Percentiles rank a stretch among this genome's conserved stretches.
Conservation (phyloP, 108 stramenopile genomes). For the Aurantiochytrium sp. region DNA sequence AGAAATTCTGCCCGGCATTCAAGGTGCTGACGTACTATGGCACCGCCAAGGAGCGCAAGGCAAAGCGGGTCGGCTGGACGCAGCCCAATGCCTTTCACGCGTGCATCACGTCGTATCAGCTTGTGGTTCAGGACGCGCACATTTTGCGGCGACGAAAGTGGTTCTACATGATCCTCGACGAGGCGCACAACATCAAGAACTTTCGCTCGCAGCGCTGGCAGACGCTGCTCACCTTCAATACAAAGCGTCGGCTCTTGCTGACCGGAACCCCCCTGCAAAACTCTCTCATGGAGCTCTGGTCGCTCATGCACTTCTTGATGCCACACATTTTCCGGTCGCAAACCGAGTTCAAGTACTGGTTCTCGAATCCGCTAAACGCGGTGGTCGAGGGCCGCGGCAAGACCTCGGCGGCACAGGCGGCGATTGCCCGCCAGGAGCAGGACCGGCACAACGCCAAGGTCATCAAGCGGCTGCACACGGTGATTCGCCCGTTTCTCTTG, state of each 20-base stretch:
- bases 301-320: constrained; percentile 70
- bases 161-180: constrained; percentile 96
- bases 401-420: neutral
- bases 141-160: constrained; percentile 88
- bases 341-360: constrained; percentile 98
- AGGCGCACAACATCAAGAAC: constrained; percentile 99
- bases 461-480: constrained; percentile 80
- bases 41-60: constrained; percentile 79
- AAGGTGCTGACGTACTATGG: constrained; percentile 95
- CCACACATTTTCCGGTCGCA: constrained; percentile 70
- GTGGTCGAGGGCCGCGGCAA: constrained; percentile 75
- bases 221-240: constrained; percentile 92
- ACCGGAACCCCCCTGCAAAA: constrained; percentile 85
- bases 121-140: constrained; percentile 90
- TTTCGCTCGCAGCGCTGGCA: constrained; percentile 97
- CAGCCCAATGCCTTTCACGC: constrained; percentile 78
- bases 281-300: constrained; percentile 66
- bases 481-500: constrained; percentile 92
- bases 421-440: constrained; percentile 15
- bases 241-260: constrained; percentile 84
- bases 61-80: constrained; percentile 87
- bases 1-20: constrained; percentile 82
- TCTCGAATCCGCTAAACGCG: constrained; percentile 85
- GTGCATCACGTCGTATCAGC: constrained; percentile 91
- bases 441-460: constrained; percentile 51